Conservation (phyloP, 257 asterid species). For the Fraxinus excelsior region DNA sequence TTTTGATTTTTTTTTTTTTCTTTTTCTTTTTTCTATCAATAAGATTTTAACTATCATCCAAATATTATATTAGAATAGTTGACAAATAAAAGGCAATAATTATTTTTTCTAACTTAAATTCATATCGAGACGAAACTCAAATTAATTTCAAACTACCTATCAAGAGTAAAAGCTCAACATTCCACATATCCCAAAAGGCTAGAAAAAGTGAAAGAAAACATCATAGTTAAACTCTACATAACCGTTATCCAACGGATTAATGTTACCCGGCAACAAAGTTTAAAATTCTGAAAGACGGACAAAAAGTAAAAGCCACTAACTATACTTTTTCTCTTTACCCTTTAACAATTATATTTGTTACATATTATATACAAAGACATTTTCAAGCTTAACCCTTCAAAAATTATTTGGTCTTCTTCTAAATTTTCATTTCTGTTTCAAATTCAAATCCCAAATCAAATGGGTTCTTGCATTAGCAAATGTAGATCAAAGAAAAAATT, state of each 20-base stretch:
- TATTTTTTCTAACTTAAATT: too few species aligned
- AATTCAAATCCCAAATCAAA: constrained; percentile 18
- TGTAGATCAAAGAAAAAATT: constrained; percentile 53
- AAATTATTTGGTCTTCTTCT: constrained; percentile 10
- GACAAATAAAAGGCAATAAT: too few species aligned
- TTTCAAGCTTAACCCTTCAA: constrained; percentile 20
- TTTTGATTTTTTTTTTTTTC: too few species aligned
- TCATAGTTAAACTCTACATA: constrained; percentile 35
- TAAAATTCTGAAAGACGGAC: constrained; percentile 42
- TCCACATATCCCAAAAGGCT: background rate
- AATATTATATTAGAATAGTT: too few species aligned
- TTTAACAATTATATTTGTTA: too few species aligned
- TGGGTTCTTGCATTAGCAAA: constrained; percentile 92
- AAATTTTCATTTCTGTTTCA: background rate
- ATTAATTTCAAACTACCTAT: background rate
- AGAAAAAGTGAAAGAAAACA: constrained; percentile 21
- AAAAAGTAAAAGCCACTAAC: constrained; percentile 38
- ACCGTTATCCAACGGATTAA: constrained; percentile 68
- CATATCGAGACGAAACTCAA: background rate
- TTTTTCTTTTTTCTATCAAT: too few species aligned
- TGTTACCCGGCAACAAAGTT: constrained; percentile 51
- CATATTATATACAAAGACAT: background rate
- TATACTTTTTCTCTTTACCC: background rate
- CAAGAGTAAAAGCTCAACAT: background rate
- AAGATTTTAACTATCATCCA: too few species aligned